Percentiles rank a stretch among this genome's conserved stretches.
These are phyloP conservation scores for Blastomyces emzantsi DNA, from an alignment of 2,329 filamentous ascomycete genomes.

Conservation along the genomic window DNA sequence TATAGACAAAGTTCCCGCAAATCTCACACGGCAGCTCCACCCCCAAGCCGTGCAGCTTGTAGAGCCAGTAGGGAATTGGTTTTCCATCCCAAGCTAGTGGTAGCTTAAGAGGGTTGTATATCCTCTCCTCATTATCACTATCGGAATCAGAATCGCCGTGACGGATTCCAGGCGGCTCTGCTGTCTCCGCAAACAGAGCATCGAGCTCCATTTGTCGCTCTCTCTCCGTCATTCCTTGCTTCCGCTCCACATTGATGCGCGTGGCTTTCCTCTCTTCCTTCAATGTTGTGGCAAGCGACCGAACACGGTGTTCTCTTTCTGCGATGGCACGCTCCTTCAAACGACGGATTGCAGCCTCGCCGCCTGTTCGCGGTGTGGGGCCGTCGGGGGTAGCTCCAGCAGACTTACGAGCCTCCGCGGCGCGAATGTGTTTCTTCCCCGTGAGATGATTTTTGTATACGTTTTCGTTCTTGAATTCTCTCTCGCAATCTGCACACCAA, in stretches of 20 bases:
- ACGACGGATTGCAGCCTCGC: conserved; percentile 31
- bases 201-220: conserved; percentile 92
- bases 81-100: conserved; percentile 98
- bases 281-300: conserved; percentile 71
- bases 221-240: conserved; percentile 93
- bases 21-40: conserved; percentile 95
- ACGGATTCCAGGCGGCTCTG: conserved; percentile 33
- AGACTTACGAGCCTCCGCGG: conserved; percentile 55
- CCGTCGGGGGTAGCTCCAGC: conserved; percentile 31
- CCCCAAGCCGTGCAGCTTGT: conserved; percentile 89
- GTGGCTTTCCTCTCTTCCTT: conserved; percentile 82
- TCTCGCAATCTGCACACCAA: conserved; percentile 88
- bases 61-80: conserved; percentile 97
- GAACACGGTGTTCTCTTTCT: conserved; percentile 75
- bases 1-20: conserved; percentile 98
- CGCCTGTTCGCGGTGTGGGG: conserved; percentile 20
- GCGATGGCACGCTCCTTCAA: conserved; percentile 86
- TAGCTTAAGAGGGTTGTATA: conserved; percentile 95
- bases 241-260: conserved; percentile 87
- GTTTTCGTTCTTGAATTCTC: conserved; percentile 91
- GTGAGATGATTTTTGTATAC: conserved; percentile 83
- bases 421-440: conserved; percentile 88
- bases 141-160: conserved; percentile 48
- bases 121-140: conserved; percentile 70
- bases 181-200: conserved; percentile 61